Conservation (phyloP, 2,329 filamentous ascomycete genomes). For the Fonsecaea monophora region DNA sequence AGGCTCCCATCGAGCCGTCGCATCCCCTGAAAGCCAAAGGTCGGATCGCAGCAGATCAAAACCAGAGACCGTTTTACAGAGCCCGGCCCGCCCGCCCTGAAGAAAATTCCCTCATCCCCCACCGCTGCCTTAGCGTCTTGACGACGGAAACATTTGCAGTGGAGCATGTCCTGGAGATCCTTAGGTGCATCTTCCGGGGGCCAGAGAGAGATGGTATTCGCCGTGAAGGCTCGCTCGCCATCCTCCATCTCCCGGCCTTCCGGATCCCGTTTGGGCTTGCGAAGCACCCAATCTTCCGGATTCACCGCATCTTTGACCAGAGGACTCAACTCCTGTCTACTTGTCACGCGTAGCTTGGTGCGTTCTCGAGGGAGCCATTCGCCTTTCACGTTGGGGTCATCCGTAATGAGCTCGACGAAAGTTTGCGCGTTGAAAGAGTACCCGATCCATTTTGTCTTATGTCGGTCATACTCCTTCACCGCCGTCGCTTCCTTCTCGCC, state of each 20-base stretch:
- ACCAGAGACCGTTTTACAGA: conserved; percentile 45
- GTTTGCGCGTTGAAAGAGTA: conserved; percentile 51
- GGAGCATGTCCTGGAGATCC: conserved; percentile 49
- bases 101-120: conserved; percentile 52
- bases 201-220: conserved; percentile 52
- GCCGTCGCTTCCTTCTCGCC: conserved; percentile 24
- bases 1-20: conserved; percentile 29
- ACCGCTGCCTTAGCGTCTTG: conserved; percentile 46
- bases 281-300: conserved; percentile 41
- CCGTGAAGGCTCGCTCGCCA: conserved; percentile 49
- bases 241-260: conserved; percentile 42
- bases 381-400: conserved; percentile 42
- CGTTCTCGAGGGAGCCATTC: conserved; percentile 47
- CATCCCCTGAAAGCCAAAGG: conserved; percentile 44
- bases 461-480: conserved; percentile 51
- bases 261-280: conserved; percentile 42
- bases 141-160: conserved; percentile 44
- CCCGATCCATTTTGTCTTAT: conserved; percentile 52
- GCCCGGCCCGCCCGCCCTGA: conserved; percentile 44
- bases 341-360: conserved; percentile 51
- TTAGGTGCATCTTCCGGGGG: conserved; percentile 49
- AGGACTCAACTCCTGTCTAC: conserved; percentile 51
- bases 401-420: conserved; percentile 54
- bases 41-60: conserved; percentile 51
- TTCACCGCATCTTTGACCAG: conserved; percentile 45